Base-by-base conservation (phyloP, 352 stramenopile species). In the Phytophthora citricola region DNA sequence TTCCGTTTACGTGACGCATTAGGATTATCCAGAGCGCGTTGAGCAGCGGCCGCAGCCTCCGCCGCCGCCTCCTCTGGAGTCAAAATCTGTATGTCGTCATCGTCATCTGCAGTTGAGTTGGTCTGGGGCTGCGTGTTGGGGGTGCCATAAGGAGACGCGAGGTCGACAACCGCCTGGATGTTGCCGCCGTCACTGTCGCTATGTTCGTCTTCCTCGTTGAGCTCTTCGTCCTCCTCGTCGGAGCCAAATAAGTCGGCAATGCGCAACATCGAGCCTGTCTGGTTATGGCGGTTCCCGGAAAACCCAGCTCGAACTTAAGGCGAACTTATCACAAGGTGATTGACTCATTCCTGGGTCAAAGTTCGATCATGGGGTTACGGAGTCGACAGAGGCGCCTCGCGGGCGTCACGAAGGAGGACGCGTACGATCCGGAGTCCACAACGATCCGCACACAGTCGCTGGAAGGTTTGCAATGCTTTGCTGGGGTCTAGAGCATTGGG, bases 371-470 rank as follows among this genome's bases (percentile, higher is more conserved):
- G 80, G 77, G 77, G 7, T 71, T 89, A 1, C 75, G 80, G 1
- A 87, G 77, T 46, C 68, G 79, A 29, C 73, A 86, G 51, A 77
- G 79, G 39, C 77, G 75, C 29, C 61, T 76, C 20, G 68, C 66
- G 11, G 72, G 80, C 63, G 64, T 83, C 24, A 54, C 68, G 0
- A 46, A 63, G 29, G 69, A 78, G 29, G 71, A 73, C 5, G 65
- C 68, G 20, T 85, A 80, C 57, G 77, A 85, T 53, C 47, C 71
- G 22, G 75, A 89, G 60, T 67, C 73, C 12, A 69, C 51, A 17
- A 55, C 58, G n/a, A 71, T 81, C 45, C 63, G 53, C 11, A 58
- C 51, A 10, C 48, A 72, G 41, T 83, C 73, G n/a, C 71, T 85
- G 1, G 62, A 81, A 66, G 71, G 71, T 79, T 14, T 2, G 43